phyloP scores from a whole-genome alignment of 495 filamentous ascomycete species.

The Aspergillus panamensis region DNA sequence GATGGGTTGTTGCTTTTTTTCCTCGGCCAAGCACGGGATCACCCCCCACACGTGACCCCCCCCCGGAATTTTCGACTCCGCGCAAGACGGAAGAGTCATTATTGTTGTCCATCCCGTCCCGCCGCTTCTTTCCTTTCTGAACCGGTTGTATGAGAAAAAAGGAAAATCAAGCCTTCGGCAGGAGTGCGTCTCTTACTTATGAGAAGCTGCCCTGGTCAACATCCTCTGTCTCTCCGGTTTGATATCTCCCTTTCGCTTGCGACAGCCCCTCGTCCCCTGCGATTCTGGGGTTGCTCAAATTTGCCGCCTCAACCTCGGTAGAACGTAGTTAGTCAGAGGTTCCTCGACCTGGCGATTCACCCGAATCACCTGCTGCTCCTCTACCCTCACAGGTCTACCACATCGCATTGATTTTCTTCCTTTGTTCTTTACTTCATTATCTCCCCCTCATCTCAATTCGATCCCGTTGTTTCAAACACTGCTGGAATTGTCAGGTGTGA shows the following conservation, averaged over 20 bases:
- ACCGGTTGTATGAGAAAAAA: not conserved
- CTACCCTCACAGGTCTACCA: not conserved
- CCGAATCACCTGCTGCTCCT: slow-evolving; percentile 2
- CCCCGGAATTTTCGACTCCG: slow-evolving; percentile 20
- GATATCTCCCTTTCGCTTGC: not conserved
- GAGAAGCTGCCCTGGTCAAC: not conserved
- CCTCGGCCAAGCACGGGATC: slow-evolving; percentile 26
- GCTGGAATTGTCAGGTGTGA: slow-evolving; percentile 11
- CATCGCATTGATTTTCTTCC: not conserved
- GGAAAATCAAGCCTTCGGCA: not conserved
- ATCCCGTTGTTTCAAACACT: not conserved
- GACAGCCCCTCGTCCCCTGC: not conserved
- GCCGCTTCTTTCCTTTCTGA: not conserved
- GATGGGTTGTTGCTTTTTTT: slow-evolving; percentile 1
- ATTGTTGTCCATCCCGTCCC: slow-evolving; percentile 6
- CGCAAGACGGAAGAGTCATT: slow-evolving; percentile 21
- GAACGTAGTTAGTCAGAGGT: slow-evolving; percentile 2
- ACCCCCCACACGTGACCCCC: slow-evolving; percentile 34
- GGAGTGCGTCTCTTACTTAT: not conserved
- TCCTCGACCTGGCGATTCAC: slow-evolving; percentile 6
- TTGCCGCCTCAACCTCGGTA: slow-evolving; percentile 14
- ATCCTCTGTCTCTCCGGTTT: not conserved
- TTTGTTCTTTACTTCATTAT: not conserved
- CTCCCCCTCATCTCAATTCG: not conserved
- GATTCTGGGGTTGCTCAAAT: not conserved